A percentile compares a stretch with the other conserved stretches of the same genome.
phyloP scores from a whole-genome alignment of 257 asterid genomes.

The Nicotiana undulata region DNA sequence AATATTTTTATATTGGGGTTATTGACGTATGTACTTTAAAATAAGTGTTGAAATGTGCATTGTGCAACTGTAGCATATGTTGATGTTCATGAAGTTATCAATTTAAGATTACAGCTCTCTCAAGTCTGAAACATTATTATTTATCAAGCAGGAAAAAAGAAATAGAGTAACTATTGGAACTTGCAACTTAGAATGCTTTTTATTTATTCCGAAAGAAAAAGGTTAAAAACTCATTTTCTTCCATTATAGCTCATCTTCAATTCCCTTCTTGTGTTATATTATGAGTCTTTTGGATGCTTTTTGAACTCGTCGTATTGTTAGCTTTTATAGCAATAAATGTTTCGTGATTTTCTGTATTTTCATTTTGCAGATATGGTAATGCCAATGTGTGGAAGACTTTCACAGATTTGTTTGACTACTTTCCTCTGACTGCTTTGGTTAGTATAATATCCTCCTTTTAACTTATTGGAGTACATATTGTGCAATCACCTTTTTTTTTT shows the following conservation, averaged over 20 bases:
- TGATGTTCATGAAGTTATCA: neutral
- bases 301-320: neutral
- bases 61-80: neutral
- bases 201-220: neutral
- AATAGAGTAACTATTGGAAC: neutral
- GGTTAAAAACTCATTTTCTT: neutral
- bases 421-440: constrained; percentile 26
- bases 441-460: neutral
- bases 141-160: neutral
- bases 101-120: neutral
- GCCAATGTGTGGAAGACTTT: constrained; percentile 29
- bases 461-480: neutral
- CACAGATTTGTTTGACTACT: constrained; percentile 27
- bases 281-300: neutral
- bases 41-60: neutral
- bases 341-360: neutral
- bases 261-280: neutral
- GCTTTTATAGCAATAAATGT: neutral
- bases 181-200: neutral
- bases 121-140: neutral
- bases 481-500: neutral
- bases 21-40: neutral
- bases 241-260: neutral
- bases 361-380: constrained; percentile 18
- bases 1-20: neutral